Conservation (phyloP, 768 basidiomycete genomes). For the Neoboletus magnificus region DNA sequence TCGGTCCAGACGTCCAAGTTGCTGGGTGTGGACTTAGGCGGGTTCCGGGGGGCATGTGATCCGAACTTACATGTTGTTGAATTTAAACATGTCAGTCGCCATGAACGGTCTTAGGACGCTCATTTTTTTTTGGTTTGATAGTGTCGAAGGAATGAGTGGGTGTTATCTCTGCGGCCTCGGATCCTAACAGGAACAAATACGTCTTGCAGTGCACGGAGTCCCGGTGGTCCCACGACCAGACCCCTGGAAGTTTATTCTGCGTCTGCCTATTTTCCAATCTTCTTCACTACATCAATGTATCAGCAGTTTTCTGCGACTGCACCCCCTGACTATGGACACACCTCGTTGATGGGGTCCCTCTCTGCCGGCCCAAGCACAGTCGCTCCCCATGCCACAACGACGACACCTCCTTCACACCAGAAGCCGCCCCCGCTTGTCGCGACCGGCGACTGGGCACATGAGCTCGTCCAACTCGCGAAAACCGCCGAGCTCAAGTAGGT, state of each 20-base stretch:
- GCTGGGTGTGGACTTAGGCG: constrained; percentile 38
- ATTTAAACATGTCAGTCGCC: constrained; percentile 87
- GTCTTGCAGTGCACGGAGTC: constrained; percentile 29
- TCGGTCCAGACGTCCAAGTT: constrained; percentile 98
- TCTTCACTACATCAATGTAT: constrained; percentile 30
- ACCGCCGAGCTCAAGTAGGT: constrained; percentile 86
- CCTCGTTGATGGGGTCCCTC: constrained; percentile 30
- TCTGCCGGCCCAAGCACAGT: constrained; percentile 34
- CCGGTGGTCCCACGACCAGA: constrained; percentile 10
- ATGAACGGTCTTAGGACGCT: constrained; percentile 83
- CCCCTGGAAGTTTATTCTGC: constrained; percentile 30
- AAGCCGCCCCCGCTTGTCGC: constrained; percentile 60
- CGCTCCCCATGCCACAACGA: constrained; percentile 30
- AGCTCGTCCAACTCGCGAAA: constrained; percentile 81
- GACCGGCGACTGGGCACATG: constrained; percentile 83
- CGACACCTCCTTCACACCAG: constrained; percentile 19
- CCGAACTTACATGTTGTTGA: constrained; percentile 77
- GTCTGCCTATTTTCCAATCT: constrained; percentile 22
- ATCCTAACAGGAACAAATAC: constrained; percentile 34
- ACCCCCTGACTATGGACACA: constrained; percentile 34
- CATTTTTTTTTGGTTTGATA: constrained; percentile 46
- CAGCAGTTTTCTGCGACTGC: constrained; percentile 34
- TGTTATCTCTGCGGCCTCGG: not conserved
- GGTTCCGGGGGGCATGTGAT: not conserved
- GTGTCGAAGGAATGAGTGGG: not conserved